Evolutionary conservation across 176 grass and related monocot genomes (phyloP).

Genomic region (Avena sativa): DNA sequence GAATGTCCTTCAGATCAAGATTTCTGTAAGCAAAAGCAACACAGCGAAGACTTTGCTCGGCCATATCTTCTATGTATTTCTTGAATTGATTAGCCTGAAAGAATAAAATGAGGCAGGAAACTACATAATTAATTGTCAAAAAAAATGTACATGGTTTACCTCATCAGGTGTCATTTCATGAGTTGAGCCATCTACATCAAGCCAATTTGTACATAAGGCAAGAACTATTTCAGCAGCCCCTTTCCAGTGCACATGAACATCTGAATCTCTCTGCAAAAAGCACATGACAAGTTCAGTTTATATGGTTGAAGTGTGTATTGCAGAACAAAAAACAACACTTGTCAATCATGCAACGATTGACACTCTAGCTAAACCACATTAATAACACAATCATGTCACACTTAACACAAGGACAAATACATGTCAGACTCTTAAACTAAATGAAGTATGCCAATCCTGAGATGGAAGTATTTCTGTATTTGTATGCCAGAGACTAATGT

Average conservation of each 20-base stretch:
- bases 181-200: conserved; percentile 57
- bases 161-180: conserved; percentile 66
- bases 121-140: conserved; percentile 35
- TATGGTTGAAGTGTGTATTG: background rate
- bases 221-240: conserved; percentile 96
- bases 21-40: conserved; percentile 83
- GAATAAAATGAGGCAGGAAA: conserved; percentile 4
- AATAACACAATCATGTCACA: conserved; percentile 6
- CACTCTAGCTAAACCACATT: conserved; percentile 19
- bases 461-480: conserved; percentile 18
- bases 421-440: conserved; percentile 12
- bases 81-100: conserved; percentile 74
- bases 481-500: background rate
- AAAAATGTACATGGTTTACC: conserved; percentile 34
- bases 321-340: conserved; percentile 30
- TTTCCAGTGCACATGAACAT: conserved; percentile 95
- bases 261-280: conserved; percentile 59
- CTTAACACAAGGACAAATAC: background rate
- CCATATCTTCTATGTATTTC: conserved; percentile 83
- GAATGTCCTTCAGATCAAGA: conserved; percentile 61
- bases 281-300: conserved; percentile 25
- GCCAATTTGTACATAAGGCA: conserved; percentile 70
- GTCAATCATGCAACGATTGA: background rate
- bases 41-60: conserved; percentile 78
- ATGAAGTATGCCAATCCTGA: background rate